Conservation (phyloP, 306 rosid genomes). For the Geum urbanum region DNA sequence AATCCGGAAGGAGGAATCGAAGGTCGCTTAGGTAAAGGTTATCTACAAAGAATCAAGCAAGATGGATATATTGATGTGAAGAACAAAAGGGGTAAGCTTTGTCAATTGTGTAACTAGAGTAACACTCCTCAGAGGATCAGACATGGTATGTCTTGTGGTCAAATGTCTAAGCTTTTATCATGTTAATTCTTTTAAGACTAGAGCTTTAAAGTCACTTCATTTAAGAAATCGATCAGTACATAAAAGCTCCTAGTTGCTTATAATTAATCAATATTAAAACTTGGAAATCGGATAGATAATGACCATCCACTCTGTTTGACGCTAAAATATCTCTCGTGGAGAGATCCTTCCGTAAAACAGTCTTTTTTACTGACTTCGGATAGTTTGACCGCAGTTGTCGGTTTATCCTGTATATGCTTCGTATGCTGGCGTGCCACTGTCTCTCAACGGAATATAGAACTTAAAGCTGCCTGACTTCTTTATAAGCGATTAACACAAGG, state of each 20-base stretch:
- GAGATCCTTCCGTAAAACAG: no score
- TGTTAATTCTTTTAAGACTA: not conserved
- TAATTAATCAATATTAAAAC: not conserved
- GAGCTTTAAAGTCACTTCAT: slow-evolving; percentile 6
- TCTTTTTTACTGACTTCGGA: no score
- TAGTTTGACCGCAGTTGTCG: no score
- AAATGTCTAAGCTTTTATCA: slow-evolving; percentile 12
- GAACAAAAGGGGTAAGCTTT: slow-evolving; percentile 62
- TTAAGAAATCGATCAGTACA: slow-evolving; percentile 1
- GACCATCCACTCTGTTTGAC: no score
- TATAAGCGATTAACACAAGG: no score
- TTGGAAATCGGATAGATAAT: no score
- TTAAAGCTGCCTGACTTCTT: no score
- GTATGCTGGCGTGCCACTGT: no score
- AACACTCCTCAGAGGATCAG: slow-evolving; percentile 1
- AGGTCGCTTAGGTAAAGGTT: slow-evolving; percentile 74
- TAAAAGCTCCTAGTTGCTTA: not conserved
- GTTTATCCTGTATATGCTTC: no score
- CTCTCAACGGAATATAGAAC: no score
- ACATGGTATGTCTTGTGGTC: not conserved
- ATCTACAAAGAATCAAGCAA: slow-evolving; percentile 62
- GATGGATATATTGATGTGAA: slow-evolving; percentile 76
- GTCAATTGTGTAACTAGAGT: slow-evolving; percentile 12
- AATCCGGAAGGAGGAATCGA: slow-evolving; percentile 74
- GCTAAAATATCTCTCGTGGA: no score